Evolutionary conservation across 2,329 filamentous ascomycete species (phyloP), one percentile per base, ranked within the genome.

Genomic region (Monilinia fructigena): DNA sequence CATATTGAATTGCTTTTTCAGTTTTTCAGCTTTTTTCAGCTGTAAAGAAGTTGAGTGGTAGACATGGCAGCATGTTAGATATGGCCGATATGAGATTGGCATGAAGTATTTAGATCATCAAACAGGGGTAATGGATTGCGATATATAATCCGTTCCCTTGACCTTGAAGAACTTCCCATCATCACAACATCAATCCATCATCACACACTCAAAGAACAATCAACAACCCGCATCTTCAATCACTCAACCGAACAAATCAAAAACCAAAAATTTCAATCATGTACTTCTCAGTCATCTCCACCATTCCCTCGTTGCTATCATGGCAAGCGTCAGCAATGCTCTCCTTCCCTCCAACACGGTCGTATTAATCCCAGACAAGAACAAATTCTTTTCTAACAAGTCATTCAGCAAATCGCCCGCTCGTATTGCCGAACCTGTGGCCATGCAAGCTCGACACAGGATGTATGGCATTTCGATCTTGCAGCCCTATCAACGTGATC

Each of bases 401-500:
- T 73, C 77, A 14, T 77, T 75, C 71, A 77, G 78, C 63, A 81
- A 31, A 4, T 53, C 47, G 7, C 20, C 20, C n/a, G 5, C 16
- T 14, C 48, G 31, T 28, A 40, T 38, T 58, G 55, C 45, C 3
- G 47, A n/a, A 20, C 59, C 42, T 31, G 55, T 20, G 16, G 40
- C 28, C 28, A 3, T 28, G 28, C 28, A 28, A 4, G 4, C 28
- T 28, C 2, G 28, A 28, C 28, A 35, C 5, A 35, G 31, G 7
- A 7, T 35, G 31, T 35, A 7, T 1, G 31, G 31, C 1, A 35
- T 35, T 35, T 7, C 5, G 5, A 35, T 35, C 11, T 31, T 31
- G 40, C 20, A 16, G 42, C 26, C 6, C 4, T 8, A n/a, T 1
- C 16, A 7, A 23, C 31, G 20, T 45, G 55, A 20, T 45, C 16